phyloP scores from a whole-genome alignment of 116 monocot species.

The Phalaenopsis hybrid region DNA sequence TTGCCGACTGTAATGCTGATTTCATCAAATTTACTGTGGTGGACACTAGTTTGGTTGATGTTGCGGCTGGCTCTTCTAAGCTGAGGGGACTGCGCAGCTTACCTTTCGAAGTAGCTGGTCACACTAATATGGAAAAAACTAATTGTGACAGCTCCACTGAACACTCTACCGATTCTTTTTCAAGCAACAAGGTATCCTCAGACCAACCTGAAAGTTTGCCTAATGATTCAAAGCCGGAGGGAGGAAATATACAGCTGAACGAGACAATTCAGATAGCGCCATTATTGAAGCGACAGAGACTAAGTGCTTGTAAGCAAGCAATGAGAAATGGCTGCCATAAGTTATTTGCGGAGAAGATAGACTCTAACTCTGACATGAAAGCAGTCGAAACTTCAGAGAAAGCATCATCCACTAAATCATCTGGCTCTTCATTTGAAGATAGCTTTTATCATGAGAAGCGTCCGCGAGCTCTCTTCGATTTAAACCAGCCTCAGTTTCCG shows the following conservation, averaged over 20 bases:
- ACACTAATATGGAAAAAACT: not conserved
- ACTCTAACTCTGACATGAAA: not conserved
- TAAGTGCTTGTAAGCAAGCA: slow-evolving; percentile 13
- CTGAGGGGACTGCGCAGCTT: slow-evolving; percentile 21
- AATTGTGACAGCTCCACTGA: slow-evolving; percentile 20
- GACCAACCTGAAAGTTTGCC: not conserved
- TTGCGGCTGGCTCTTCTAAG: slow-evolving; percentile 7
- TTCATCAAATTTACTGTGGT: slow-evolving; percentile 35
- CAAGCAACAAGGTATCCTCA: not conserved
- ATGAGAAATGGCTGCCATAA: slow-evolving; percentile 4
- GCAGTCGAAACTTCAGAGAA: not conserved
- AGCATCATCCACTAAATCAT: not conserved
- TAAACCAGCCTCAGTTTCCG: slow-evolving; percentile 24
- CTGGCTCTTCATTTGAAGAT: not conserved
- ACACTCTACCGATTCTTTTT: too few species aligned
- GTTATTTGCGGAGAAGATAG: not conserved
- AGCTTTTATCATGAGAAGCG: slow-evolving; percentile 1
- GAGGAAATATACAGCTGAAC: not conserved
- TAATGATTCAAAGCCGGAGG: too few species aligned
- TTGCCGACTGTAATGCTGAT: slow-evolving; percentile 16
- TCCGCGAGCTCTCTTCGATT: slow-evolving; percentile 17
- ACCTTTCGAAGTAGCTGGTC: slow-evolving; percentile 9
- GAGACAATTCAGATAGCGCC: slow-evolving; percentile 3
- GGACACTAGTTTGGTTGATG: slow-evolving; percentile 27
- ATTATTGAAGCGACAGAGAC: slow-evolving; percentile 7